Base-by-base conservation (phyloP, 768 basidiomycete genomes). In the Pulveroboletus sp. region DNA sequence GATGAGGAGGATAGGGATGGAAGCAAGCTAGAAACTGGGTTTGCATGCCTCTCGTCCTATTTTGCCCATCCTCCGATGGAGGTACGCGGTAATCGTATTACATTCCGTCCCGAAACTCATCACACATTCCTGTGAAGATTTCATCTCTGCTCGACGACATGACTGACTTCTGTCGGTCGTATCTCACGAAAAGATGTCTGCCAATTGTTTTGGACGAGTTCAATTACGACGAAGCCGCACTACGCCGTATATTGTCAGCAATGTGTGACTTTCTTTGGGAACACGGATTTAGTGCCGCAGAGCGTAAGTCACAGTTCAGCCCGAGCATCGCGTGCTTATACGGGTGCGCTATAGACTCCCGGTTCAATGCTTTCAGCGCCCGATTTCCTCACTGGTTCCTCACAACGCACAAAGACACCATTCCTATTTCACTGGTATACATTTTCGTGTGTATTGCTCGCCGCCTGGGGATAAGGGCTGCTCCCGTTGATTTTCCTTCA, bases 381-480 rank as follows among this genome's bases (percentile, higher is more conserved):
- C 76, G 77, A 40, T 83, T 83, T 53, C 82, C 84, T 16, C 82
- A 84, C 54, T 60, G 68, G 46, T 81, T 83, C 57, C 71, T 86
- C 19, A 70, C 68, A 2, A 71, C 72, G 1, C 66, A 76, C 56
- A 79, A 72, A 48, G 63, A 63, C 20, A 76, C 80, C 0, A 73
- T 85, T 37, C 83, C 83, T 0, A 76, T 86, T 41, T 81, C 80
- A 11, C 68, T 85, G 36, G 76, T 77, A 32, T 81, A 79, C 63
- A 59, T 82, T 20, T 86, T 83, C 51, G 73, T 79, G 12, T 73
- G 76, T 16, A 64, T 86, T 37, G 74, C 75, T 16, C 71, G 73
- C 14, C 73, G 79, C 29, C 60, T 85, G 1, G 79, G 76, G 22
- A 68, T 85, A 16, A 53, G 61, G 8, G 81, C 81, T 0, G 71